Evolutionary conservation across 1,284 basidiomycete species (phyloP), one percentile per base, ranked within the genome.

Genomic region (Puccinia coronata): DNA sequence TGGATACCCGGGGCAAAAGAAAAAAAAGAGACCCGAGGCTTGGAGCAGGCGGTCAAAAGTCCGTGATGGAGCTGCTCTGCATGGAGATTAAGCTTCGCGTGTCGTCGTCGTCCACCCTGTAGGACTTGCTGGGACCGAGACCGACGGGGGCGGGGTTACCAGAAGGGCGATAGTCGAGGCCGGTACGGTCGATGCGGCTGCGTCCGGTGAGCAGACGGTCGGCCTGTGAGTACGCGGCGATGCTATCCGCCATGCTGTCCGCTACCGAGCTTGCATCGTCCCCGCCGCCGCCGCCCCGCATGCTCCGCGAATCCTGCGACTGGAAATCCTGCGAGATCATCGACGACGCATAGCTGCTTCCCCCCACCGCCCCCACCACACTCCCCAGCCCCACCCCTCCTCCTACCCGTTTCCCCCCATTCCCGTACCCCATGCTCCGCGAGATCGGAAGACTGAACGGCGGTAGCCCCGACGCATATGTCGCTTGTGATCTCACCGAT

Each of bases 401-500:
- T 86, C 25, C 89, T 89, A 82, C 89, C 89, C 77, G 90, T 88
- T 28, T 89, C 89, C 82, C 90, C 28, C 53, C 72, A 41, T 69
- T 71, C 14, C 59, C 28, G 25, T 82, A 76, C 88, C 53, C 91
- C 89, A 86, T 92, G 92, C 5, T 92, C 90, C 59, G 91, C 90
- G 79, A 81, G 78, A 82, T 89, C 88, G 39, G 91, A 8, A 85
- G 89, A 51, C 90, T 88, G 85, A 95, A 95, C 87, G 93, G 90
- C 1, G 95, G 95, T 73, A 97, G 88, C 28, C 93, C 93, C 12
- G 94, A 95, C 1, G 92, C 92, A 85, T 95, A 96, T 0, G 94
- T 95, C 0, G 95, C 94, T 87, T 97, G 96, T 8, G 95, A 96
- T 80, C 94, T 92, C 51, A 97, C 89, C 6, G 95, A 96, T 86